Evolutionary conservation across 805 yeast species (phyloP).

Genomic region (Starmerella stigmatis): DNA sequence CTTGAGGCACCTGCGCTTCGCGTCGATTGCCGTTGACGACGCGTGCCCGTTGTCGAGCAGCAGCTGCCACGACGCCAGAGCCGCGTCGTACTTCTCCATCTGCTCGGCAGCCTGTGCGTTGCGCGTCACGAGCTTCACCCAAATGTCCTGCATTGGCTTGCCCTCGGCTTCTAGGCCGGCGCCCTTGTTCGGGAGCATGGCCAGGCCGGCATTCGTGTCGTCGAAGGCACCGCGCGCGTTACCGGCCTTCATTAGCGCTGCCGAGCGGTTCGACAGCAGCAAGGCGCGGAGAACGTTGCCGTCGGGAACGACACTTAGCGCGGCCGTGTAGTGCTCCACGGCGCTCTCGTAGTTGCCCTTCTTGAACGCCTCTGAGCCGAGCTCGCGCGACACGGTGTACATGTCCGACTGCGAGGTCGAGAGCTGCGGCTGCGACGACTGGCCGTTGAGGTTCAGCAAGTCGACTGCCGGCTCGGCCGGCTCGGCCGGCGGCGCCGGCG

Average conservation of each 20-base stretch:
- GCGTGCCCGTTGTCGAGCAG: conserved; percentile 61
- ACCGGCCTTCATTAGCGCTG: conserved; percentile 58
- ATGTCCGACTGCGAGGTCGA: conserved; percentile 27
- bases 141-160: conserved; percentile 54
- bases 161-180: conserved; percentile 34
- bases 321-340: conserved; percentile 45
- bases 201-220: conserved; percentile 41
- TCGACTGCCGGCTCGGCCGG: conserved; percentile 14
- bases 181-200: conserved; percentile 28
- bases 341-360: conserved; percentile 78
- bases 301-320: conserved; percentile 48
- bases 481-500: neutral
- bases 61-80: conserved; percentile 50
- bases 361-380: conserved; percentile 55
- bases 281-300: conserved; percentile 57
- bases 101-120: conserved; percentile 80
- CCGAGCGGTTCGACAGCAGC: conserved; percentile 64
- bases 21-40: conserved; percentile 58
- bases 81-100: conserved; percentile 55
- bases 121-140: conserved; percentile 57
- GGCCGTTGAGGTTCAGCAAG: conserved; percentile 17
- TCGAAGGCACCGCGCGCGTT: conserved; percentile 46
- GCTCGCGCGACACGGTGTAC: conserved; percentile 27
- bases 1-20: conserved; percentile 64
- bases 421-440: conserved; percentile 22